Evolutionary conservation across 2,329 filamentous ascomycete species (phyloP).

Genomic region (Didymella arachidicola): DNA sequence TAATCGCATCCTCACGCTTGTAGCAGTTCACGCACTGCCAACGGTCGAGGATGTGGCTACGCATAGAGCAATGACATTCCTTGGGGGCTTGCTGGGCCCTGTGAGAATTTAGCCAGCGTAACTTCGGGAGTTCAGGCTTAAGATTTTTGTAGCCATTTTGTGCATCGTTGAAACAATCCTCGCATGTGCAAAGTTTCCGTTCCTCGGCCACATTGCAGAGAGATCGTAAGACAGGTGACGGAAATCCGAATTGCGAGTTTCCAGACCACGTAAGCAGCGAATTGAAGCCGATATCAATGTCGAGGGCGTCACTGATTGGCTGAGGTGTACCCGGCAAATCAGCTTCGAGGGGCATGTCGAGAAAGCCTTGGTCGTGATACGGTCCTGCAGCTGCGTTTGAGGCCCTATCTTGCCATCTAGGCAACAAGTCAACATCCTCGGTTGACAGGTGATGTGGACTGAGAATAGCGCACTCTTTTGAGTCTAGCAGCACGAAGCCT

Average conservation of each 20-base stretch:
- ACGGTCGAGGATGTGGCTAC: constrained; percentile 21
- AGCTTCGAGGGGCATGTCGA: constrained; percentile 39
- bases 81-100: neutral
- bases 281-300: constrained; percentile 34
- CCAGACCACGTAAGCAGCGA: constrained; percentile 28
- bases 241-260: constrained; percentile 32
- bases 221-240: constrained; percentile 38
- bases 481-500: constrained; percentile 40
- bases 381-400: constrained; percentile 12
- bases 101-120: constrained; percentile 4
- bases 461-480: constrained; percentile 39
- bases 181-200: constrained; percentile 28
- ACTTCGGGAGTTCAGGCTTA: neutral
- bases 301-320: constrained; percentile 36
- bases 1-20: constrained; percentile 8
- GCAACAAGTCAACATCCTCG: neutral
- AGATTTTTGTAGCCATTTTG: constrained; percentile 6
- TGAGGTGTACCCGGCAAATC: constrained; percentile 30
- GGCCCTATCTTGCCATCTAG: constrained; percentile 11
- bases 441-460: constrained; percentile 37
- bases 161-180: constrained; percentile 16
- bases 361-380: constrained; percentile 45
- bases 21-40: constrained; percentile 31
- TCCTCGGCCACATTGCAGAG: constrained; percentile 36
- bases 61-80: constrained; percentile 16